Percentiles rank a stretch among this genome's conserved stretches.
Evolutionary conservation across 2,329 filamentous ascomycete genomes (phyloP).

Genomic region (Hymenoscyphus albidus): DNA sequence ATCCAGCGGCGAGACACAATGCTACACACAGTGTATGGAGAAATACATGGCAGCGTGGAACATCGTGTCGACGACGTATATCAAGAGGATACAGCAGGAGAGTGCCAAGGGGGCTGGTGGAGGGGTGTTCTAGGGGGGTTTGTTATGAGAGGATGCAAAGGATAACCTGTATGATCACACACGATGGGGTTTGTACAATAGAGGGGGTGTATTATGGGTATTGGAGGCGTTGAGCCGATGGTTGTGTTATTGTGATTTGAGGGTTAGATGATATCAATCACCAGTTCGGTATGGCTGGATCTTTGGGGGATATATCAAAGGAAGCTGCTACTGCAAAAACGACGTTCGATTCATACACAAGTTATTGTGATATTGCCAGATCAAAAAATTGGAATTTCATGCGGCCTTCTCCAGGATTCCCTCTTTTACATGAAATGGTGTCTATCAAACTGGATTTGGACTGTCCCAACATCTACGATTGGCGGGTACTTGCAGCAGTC

Average conservation of each 20-base stretch:
- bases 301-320: not conserved
- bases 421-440: too few species aligned
- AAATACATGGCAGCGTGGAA: slow-evolving; percentile 84
- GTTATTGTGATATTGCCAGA: not conserved
- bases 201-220: not conserved
- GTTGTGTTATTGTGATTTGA: not conserved
- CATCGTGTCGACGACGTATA: slow-evolving; percentile 64
- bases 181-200: slow-evolving; percentile 6
- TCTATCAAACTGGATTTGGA: too few species aligned
- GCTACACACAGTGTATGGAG: slow-evolving; percentile 74
- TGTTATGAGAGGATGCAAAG: not conserved
- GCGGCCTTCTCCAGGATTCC: too few species aligned
- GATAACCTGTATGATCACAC: slow-evolving; percentile 7
- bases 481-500: not conserved
- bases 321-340: not conserved
- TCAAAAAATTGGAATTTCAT: not conserved
- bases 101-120: slow-evolving; percentile 23
- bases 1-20: slow-evolving; percentile 60
- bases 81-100: slow-evolving; percentile 40
- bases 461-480: not conserved
- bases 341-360: not conserved
- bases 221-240: not conserved
- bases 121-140: slow-evolving; percentile 25
- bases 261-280: not conserved
- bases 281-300: slow-evolving; percentile 1